Conservation (phyloP, 371 early-diverging fungal genomes). For the Circinella minor region DNA sequence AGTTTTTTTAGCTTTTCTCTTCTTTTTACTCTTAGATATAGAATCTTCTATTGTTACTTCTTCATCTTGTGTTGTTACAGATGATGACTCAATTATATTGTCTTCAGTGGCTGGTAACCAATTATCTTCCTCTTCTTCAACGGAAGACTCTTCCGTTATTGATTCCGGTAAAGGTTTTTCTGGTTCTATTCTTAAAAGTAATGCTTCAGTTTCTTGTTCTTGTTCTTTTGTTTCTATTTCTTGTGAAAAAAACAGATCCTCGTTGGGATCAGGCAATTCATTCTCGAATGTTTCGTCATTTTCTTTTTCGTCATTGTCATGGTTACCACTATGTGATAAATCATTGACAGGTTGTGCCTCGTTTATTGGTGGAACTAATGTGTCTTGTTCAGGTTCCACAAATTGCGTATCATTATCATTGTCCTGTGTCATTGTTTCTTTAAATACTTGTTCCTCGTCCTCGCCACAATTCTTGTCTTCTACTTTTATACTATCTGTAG, state of each 20-base stretch:
- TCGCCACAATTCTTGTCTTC: not conserved
- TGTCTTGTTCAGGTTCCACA: not conserved
- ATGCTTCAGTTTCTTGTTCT: not conserved
- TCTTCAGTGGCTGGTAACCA: too few relatives aligned
- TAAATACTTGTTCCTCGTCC: not conserved
- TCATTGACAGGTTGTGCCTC: slow-evolving; percentile 3
- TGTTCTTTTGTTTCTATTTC: not conserved
- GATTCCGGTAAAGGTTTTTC: too few relatives aligned
- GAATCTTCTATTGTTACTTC: not conserved
- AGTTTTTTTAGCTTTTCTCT: not conserved
- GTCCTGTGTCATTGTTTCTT: not conserved
- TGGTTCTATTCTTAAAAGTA: too few relatives aligned
- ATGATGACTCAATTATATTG: too few relatives aligned
- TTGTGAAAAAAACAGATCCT: not conserved
- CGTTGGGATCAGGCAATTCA: not conserved
- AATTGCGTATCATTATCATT: not conserved
- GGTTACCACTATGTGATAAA: not conserved
- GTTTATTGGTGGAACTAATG: not conserved
- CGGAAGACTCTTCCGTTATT: too few relatives aligned
- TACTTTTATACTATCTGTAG: not conserved
- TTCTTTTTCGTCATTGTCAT: not conserved
- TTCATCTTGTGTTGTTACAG: not conserved
- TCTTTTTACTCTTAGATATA: not conserved
- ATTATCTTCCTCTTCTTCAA: too few relatives aligned
- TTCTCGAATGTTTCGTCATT: not conserved